Conservation (phyloP, 805 yeast genomes). For the Blastobotrys terrestris region DNA sequence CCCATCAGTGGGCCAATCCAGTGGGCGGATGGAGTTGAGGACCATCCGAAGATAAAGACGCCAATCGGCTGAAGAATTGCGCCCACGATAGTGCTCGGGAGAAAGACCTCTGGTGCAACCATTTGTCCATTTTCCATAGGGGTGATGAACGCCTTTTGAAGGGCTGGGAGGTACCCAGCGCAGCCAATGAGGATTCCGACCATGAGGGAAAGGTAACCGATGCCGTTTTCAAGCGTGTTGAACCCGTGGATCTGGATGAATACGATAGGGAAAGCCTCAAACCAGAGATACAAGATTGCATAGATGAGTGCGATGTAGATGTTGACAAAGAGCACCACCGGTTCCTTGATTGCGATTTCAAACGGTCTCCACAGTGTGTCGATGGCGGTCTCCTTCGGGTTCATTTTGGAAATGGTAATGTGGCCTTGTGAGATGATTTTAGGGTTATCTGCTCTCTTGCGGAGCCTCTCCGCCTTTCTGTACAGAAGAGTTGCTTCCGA, state of each 20-base stretch:
- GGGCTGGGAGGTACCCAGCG: conserved; percentile 4
- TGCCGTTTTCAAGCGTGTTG: conserved; percentile 40
- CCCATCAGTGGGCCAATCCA: conserved; percentile 47
- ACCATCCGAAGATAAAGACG: conserved; percentile 46
- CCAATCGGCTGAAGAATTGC: conserved; percentile 39
- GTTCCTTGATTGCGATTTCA: conserved; percentile 43
- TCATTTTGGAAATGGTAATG: not conserved
- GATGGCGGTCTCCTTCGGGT: conserved; percentile 6
- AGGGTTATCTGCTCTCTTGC: conserved; percentile 42
- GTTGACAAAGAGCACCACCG: conserved; percentile 45
- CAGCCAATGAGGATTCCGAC: conserved; percentile 35
- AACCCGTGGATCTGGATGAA: conserved; percentile 39
- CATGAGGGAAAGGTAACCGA: conserved; percentile 38
- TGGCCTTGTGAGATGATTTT: conserved; percentile 42
- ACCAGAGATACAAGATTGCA: conserved; percentile 45
- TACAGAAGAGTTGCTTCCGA: conserved; percentile 40
- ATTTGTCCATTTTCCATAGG: conserved; percentile 1
- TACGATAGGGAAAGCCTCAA: conserved; percentile 53
- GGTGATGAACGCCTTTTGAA: not conserved
- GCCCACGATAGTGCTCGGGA: conserved; percentile 34
- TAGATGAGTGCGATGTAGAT: conserved; percentile 44
- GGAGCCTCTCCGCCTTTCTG: conserved; percentile 44
- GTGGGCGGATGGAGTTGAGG: conserved; percentile 35
- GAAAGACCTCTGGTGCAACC: conserved; percentile 6
- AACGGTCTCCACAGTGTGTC: conserved; percentile 31